Evolutionary conservation across 805 yeast genomes (phyloP), one percentile per base, ranked within the genome.

Genomic region (Candida palmyrensis): DNA sequence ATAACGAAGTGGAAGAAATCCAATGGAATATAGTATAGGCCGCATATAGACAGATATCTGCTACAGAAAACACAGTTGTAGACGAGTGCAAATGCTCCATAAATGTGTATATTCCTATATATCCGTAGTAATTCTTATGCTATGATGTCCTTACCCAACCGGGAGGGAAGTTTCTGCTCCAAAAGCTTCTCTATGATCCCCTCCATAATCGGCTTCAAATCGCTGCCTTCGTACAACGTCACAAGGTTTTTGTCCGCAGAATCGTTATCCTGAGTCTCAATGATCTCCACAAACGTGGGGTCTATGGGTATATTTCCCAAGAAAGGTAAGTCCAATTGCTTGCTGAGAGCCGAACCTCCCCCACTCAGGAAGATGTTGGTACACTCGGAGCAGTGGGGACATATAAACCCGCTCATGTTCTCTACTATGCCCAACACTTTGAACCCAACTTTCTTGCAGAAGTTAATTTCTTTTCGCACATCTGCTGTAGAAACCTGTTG

Each of bases 391-490:
- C 99, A 92, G 53, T 77, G 77, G 0, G 98, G 98, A 53, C 99
- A 92, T 3, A 88, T 78, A 50, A 85, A 92, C 1, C 99, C 99
- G 31, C 94, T 79, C 98, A 92, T 90, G 50, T 92, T 92, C 54
- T 92, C 99, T 7, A 92, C 75, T 3, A 92, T 74, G 0, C 99
- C 99, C 35, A 92, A 53, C 1, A 90, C 73, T 17, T 71, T 67
- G 46, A 92, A 77, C 35, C 78, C 78, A 22, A 90, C 97, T 54
- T 90, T 90, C 26, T 67, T 68, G 58, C 98, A 92, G 51, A 90
- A 92, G 49, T 85, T 87, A 33, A 92, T 79, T 63, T 92, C 98
- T 52, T 92, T 92, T 35, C 82, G 76, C 5, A 92, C 99, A 59
- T 92, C 99, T 8, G 92, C 89, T 3, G 92, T 78, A 4, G 97